Conservation (phyloP, 176 grass and related monocot genomes). For the Rhynchospora breviuscula region DNA sequence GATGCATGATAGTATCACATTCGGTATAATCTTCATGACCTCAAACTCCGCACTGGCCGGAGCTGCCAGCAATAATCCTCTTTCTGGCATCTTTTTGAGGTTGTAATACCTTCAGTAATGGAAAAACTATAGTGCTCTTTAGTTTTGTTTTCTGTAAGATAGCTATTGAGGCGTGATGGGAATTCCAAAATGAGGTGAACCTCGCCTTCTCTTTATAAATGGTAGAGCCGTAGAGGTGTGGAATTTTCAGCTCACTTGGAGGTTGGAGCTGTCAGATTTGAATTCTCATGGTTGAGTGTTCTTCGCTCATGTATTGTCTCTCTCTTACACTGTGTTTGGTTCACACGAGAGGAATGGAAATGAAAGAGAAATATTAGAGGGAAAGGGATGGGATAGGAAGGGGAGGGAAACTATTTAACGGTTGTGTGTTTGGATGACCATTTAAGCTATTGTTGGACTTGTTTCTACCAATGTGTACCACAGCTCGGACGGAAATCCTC, state of each 20-base stretch:
- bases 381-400: too few relatives aligned
- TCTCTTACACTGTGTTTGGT: too few relatives aligned
- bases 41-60: slow-evolving; percentile 53
- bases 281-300: background rate
- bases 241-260: slow-evolving; percentile 3
- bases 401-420: too few relatives aligned
- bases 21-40: slow-evolving; percentile 87
- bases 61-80: slow-evolving; percentile 65
- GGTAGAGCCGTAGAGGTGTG: background rate
- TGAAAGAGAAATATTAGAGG: too few relatives aligned
- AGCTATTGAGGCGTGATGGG: background rate
- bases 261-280: background rate
- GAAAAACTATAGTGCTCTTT: background rate
- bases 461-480: too few relatives aligned
- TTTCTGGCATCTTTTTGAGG: slow-evolving; percentile 48
- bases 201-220: background rate
- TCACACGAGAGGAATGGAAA: too few relatives aligned
- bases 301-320: too few relatives aligned
- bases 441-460: too few relatives aligned
- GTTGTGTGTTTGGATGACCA: too few relatives aligned
- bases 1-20: slow-evolving; percentile 82
- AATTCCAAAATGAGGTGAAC: background rate
- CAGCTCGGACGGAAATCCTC: too few relatives aligned
- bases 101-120: background rate
- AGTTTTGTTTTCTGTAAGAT: background rate